Evolutionary conservation across 345 rosid species (phyloP), one percentile per base, ranked within the genome.

Genomic region (Lumnitzera racemosa): DNA sequence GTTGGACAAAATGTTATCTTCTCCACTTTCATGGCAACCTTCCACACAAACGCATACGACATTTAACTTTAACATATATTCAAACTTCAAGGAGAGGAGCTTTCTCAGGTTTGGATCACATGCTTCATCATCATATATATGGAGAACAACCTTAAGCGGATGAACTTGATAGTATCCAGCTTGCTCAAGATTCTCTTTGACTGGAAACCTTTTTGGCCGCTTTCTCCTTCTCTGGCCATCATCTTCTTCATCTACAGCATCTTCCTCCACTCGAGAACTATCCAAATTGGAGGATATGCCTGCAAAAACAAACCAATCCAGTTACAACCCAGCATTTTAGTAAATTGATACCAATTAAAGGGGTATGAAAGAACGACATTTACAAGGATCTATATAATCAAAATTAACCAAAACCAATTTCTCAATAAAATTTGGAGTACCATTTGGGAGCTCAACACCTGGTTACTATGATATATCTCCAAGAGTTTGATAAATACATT

Each of bases 221-320:
- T 88, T 94, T 73, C 85, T 84, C 76, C 89, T 83, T 64, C 81
- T 80, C 74, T 81, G 82, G 23, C 79, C 91, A 72, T 92, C 91
- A 66, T 90, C 96, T 49, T 90, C 99, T 46, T 94, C 97, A 57
- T 77, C 87, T 49, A 80, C 77, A 27, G 61, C 85, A 77, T 83
- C 88, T 61, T 94, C 97, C 57, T 90, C 94, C 72, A 85, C 47
- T 68, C 82, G 79, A 59, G 77, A 66, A 57, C 66, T 78, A 78
- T 92, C 96, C 48, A 58, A 63, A 69, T 65, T 77, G 64, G 80
- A 63, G 36, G 87, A 72, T 53, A 76, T 58, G 16, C 81, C 99
- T 94, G 76, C 56, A 50, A 36, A 36, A 36, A 36, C 11, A 36
- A 36, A 36, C 43, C 43, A 36, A 36, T 36, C 11, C 43, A 36